Evolutionary conservation across 192 early-diverging fungal genomes (phyloP).

Genomic region (Entomortierella beljakovae): DNA sequence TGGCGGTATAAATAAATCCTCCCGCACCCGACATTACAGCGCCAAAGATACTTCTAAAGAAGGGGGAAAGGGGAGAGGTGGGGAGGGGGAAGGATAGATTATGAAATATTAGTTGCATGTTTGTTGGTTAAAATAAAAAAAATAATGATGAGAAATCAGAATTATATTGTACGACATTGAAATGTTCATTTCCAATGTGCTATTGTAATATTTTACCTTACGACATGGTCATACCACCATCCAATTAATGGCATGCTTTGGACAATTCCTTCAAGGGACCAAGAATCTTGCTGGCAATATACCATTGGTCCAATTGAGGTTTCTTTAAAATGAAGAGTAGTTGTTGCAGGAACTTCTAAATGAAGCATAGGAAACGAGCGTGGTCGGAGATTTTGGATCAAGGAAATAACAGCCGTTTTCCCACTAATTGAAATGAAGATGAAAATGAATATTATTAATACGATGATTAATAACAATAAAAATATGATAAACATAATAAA

Average conservation of each 20-base stretch:
- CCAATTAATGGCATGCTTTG: constrained; percentile 65
- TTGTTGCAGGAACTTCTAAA: constrained; percentile 63
- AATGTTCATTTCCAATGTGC: too few species aligned
- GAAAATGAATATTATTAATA: too few species aligned
- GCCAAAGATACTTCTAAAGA: constrained; percentile 55
- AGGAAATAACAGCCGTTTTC: constrained; percentile 61
- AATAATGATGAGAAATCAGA: too few species aligned
- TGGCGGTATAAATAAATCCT: constrained; percentile 62
- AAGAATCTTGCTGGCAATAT: constrained; percentile 67
- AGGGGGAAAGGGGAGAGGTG: not conserved
- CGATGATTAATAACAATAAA: too few species aligned
- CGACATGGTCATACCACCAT: constrained; percentile 69
- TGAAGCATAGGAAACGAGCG: constrained; percentile 61
- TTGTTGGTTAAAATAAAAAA: not conserved
- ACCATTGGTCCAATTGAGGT: constrained; percentile 60
- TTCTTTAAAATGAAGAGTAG: constrained; percentile 62
- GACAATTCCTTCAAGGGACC: constrained; percentile 68
- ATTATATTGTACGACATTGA: too few species aligned
- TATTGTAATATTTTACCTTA: constrained; percentile 28
- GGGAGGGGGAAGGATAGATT: not conserved
- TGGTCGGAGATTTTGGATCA: constrained; percentile 63
- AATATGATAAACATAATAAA: too few species aligned
- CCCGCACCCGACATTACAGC: constrained; percentile 60
- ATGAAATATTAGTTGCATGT: not conserved
- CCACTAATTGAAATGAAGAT: constrained; percentile 17